Base-by-base conservation (phyloP, 768 basidiomycete species). In the Tylopilus felleus region DNA sequence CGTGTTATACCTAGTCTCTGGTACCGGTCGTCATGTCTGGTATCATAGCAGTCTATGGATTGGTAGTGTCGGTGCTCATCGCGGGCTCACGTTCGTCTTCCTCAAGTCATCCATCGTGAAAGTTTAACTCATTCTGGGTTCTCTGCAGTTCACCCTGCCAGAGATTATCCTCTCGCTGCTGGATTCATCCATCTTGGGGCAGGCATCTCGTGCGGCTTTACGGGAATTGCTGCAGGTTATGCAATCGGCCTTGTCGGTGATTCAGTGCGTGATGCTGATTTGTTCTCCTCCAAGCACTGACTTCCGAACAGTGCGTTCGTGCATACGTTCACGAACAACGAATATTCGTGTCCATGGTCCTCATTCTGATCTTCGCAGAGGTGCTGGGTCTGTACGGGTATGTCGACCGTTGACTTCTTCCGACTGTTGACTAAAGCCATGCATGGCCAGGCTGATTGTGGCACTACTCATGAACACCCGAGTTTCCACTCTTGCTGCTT, bases 11-110 rank as follows among this genome's bases (percentile, higher is more conserved):
- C 31, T 63, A 95, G 93, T 95, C 93, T 16, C 79, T 97, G 49
- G 93, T 98, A 59, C 95, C 95, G 5, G 94, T 97, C 33, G 93
- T 98, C 71, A 97, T 98, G 94, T 90, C 93, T 53, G 94, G 95
- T 74, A 97, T 97, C 71, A 95, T 97, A 60, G 94, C 95, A 28
- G 95, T 98, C 35, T 98, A 98, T 67, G 95, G 95, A 8, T 80
- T 98, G 39, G 96, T 98, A 9, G 95, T 98, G 14, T 90, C 92
- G 4, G 95, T 98, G 28, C 81, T 98, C 52, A 97, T 97, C 57
- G 80, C 88, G 17, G 91, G 91, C 50, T 74, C 72, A 55, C 63
- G 82, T 84, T 58, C 63, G 81, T 76, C 13, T 49, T 39, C 35
- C 45, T 44, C 21, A 27, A 43, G 28, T 23, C 17, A 35, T 50